Percentiles rank a stretch among this genome's conserved stretches.
These are phyloP conservation scores for Saccharomyces uvarum DNA, from an alignment of 1,139 yeast species.

Conservation along the genomic window DNA sequence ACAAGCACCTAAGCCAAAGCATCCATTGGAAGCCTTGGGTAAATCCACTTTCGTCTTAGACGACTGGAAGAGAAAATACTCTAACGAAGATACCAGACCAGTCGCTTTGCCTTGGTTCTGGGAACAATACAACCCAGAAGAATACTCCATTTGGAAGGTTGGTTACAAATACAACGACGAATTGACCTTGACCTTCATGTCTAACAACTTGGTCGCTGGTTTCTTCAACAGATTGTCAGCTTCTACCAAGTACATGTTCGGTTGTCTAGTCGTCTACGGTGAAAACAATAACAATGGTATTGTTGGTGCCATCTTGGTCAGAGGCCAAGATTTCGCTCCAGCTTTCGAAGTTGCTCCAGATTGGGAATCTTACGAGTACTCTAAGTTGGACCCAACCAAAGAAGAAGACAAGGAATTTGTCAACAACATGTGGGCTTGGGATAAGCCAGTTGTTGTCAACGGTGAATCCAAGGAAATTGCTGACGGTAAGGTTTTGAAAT, in stretches of 20 bases:
- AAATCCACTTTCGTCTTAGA: constrained; percentile 64
- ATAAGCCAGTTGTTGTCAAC: constrained; percentile 55
- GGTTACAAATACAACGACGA: constrained; percentile 97
- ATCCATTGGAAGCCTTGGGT: constrained; percentile 82
- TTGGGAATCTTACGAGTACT: constrained; percentile 77
- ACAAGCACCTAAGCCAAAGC: constrained; percentile 58
- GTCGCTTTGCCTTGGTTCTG: constrained; percentile 97
- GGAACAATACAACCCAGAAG: constrained; percentile 86
- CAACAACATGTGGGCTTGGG: constrained; percentile 77
- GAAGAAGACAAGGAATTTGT: constrained; percentile 55
- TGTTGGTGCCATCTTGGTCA: constrained; percentile 85
- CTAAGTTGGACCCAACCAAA: constrained; percentile 57
- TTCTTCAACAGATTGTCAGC: constrained; percentile 93
- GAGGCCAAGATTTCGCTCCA: constrained; percentile 87
- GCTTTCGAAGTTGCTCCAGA: constrained; percentile 99
- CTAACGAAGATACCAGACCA: constrained; percentile 95
- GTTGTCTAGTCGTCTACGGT: constrained; percentile 90
- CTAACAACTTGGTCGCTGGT: constrained; percentile 97
- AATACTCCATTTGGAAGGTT: constrained; percentile 93
- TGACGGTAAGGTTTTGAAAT: constrained; percentile 80
- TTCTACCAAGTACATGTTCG: constrained; percentile 91
- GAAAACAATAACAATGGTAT: constrained; percentile 98
- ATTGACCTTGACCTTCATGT: constrained; percentile 94
- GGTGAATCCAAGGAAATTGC: constrained; percentile 63
- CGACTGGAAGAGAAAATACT: constrained; percentile 95